A percentile compares a stretch with the other conserved stretches of the same genome.
These are phyloP conservation scores for Kentomonas sorsogonicus DNA, from an alignment of 208 protist species.

Conservation along the genomic window DNA sequence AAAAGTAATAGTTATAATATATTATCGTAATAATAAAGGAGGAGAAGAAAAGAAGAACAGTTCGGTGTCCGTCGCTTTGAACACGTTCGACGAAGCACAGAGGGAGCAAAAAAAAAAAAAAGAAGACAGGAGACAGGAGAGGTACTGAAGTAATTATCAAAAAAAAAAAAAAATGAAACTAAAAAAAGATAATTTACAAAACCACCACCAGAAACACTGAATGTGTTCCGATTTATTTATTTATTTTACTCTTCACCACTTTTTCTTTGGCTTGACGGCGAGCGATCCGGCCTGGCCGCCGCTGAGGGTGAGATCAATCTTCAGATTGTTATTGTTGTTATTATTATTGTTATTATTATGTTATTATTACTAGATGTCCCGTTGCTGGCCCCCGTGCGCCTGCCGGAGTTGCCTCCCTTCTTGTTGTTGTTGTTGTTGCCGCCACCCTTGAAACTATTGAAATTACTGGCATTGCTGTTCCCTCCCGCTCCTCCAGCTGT, in stretches of 20 bases:
- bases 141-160: background rate
- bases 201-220: background rate
- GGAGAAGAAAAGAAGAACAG: too few relatives aligned
- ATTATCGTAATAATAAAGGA: too few relatives aligned
- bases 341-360: slow-evolving; percentile 1
- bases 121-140: slow-evolving; percentile 2
- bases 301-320: too few relatives aligned
- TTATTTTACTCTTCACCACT: too few relatives aligned
- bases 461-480: background rate
- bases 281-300: too few relatives aligned
- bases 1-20: too few relatives aligned
- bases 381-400: background rate
- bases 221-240: background rate
- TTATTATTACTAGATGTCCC: background rate
- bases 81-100: too few relatives aligned
- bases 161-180: slow-evolving; percentile 2
- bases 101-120: slow-evolving; percentile 11
- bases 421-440: slow-evolving; percentile 3
- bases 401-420: background rate
- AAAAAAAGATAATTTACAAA: background rate
- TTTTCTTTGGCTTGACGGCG: too few relatives aligned
- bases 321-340: slow-evolving; percentile 4
- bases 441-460: background rate
- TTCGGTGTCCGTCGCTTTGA: too few relatives aligned
- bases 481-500: too few relatives aligned